Evolutionary conservation across 129 eudicot species (phyloP).

Genomic region (Chrysanthemum seticuspe): DNA sequence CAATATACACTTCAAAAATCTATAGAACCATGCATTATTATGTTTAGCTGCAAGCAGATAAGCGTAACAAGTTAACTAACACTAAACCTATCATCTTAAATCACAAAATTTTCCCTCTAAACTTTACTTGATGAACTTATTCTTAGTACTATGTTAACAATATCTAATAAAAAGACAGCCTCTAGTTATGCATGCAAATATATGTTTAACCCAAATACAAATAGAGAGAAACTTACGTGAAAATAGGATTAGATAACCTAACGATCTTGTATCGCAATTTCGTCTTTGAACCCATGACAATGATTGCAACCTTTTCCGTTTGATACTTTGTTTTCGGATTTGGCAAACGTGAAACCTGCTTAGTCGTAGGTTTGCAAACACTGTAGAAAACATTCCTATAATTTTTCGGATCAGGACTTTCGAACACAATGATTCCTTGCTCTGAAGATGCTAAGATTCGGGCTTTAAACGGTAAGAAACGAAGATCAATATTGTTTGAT

Average conservation of each 20-base stretch:
- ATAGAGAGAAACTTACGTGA: background rate
- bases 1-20: background rate
- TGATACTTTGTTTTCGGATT: slow-evolving; percentile 1
- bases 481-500: slow-evolving; percentile 13
- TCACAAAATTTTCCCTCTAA: too few relatives aligned
- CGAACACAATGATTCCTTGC: slow-evolving; percentile 18
- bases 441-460: slow-evolving; percentile 15
- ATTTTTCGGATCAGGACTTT: background rate
- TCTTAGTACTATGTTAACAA: background rate
- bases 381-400: background rate
- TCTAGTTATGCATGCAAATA: background rate
- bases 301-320: slow-evolving; percentile 1
- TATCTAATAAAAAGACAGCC: too few relatives aligned
- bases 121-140: too few relatives aligned
- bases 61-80: background rate
- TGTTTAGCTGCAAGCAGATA: too few relatives aligned
- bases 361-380: slow-evolving; percentile 28
- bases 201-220: background rate
- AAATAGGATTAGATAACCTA: background rate
- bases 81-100: too few relatives aligned
- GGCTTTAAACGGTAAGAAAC: slow-evolving; percentile 2
- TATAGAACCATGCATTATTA: too few relatives aligned
- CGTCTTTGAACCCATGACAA: slow-evolving; percentile 15
- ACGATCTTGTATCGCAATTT: slow-evolving; percentile 23
- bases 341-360: slow-evolving; percentile 14